phyloP scores from a whole-genome alignment of 2,329 filamentous ascomycete species.

The Alternaria triticina region DNA sequence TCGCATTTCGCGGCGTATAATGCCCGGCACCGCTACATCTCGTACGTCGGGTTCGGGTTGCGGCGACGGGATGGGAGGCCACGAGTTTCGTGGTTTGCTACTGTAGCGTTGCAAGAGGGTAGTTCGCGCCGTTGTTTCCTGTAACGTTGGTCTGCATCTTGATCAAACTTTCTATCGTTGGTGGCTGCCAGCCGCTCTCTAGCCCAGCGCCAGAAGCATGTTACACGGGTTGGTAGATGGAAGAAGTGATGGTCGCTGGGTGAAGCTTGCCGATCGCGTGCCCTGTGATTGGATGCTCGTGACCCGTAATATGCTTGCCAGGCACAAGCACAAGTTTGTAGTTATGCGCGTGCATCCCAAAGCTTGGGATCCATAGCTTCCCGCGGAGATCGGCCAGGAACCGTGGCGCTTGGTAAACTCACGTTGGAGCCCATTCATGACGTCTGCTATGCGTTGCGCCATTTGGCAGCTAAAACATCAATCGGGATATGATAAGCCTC shows the following conservation, averaged over 20 bases:
- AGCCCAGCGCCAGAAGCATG: conserved; percentile 23
- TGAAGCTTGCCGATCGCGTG: conserved; percentile 12
- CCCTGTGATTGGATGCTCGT: conserved; percentile 24
- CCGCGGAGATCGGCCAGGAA: conserved; percentile 19
- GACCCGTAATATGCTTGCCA: conserved; percentile 12
- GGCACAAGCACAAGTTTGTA: conserved; percentile 8
- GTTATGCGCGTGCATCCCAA: conserved; percentile 9
- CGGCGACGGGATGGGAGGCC: background rate
- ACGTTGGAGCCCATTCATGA: conserved; percentile 37
- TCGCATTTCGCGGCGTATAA: conserved; percentile 28
- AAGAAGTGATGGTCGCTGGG: background rate
- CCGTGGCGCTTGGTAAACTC: conserved; percentile 26
- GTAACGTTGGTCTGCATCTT: background rate
- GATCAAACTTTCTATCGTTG: background rate
- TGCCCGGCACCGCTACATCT: conserved; percentile 17
- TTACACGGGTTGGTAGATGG: conserved; percentile 13
- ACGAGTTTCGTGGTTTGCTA: background rate
- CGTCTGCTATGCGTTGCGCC: conserved; percentile 25
- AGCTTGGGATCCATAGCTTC: conserved; percentile 14
- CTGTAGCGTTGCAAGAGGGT: conserved; percentile 11
- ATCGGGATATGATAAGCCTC: conserved; percentile 7
- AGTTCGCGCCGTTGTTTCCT: conserved; percentile 21
- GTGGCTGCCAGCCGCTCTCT: conserved; percentile 12
- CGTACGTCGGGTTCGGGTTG: conserved; percentile 11
- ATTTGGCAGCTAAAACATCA: conserved; percentile 27